phyloP scores from a whole-genome alignment of 768 basidiomycete genomes.

The Hypholoma fasciculare region DNA sequence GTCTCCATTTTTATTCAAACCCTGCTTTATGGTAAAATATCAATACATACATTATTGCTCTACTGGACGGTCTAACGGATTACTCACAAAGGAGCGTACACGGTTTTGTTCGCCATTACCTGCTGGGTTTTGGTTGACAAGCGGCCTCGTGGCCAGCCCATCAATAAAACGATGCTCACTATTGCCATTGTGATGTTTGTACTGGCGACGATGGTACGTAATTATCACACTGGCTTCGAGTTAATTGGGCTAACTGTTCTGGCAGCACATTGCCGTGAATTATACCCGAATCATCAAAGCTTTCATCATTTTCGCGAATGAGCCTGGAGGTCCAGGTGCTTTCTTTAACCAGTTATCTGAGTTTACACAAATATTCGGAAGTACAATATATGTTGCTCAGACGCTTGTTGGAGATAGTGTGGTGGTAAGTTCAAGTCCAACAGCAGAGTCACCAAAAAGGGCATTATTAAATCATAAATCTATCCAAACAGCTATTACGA shows the following conservation, averaged over 20 bases:
- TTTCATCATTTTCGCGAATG: background rate
- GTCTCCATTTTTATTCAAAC: background rate
- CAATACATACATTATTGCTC: background rate
- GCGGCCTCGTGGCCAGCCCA: background rate
- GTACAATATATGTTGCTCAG: slow-evolving; percentile 1
- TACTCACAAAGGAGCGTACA: background rate
- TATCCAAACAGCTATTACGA: background rate
- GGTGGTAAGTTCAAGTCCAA: background rate
- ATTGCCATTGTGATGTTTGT: background rate
- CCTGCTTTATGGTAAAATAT: background rate
- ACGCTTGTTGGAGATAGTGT: background rate
- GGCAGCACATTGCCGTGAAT: background rate
- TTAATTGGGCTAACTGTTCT: no score
- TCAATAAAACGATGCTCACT: background rate
- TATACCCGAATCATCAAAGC: background rate
- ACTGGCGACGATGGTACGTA: background rate
- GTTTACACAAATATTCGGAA: background rate
- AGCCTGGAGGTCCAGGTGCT: background rate
- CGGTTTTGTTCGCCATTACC: background rate
- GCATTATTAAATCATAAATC: background rate
- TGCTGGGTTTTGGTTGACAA: background rate
- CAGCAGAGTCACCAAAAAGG: background rate
- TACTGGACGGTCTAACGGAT: background rate
- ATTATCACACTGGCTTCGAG: no score
- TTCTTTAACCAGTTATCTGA: background rate